These are phyloP conservation scores for Calonectria multiphialidica DNA, from an alignment of 2,329 filamentous ascomycete species.

Conservation along the genomic window DNA sequence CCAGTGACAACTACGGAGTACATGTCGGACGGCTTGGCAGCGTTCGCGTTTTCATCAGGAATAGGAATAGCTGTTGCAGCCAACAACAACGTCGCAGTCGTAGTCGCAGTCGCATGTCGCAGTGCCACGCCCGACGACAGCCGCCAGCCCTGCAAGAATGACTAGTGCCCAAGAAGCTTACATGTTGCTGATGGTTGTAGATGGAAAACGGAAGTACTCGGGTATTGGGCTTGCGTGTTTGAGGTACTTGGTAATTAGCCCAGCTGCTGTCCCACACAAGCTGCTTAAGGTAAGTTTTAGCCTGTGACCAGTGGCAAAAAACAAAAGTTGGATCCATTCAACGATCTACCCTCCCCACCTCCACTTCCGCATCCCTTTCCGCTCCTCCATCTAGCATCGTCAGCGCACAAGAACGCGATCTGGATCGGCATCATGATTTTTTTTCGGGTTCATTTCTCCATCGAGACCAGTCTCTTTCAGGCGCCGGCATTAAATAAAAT, in stretches of 20 bases:
- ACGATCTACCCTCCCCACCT: conserved; percentile 20
- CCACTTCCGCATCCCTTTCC: conserved; percentile 21
- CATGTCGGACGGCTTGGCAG: neutral
- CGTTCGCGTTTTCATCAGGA: neutral
- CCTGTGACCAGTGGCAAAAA: conserved; percentile 27
- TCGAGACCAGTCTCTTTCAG: neutral
- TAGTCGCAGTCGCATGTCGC: neutral
- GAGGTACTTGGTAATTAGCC: conserved; percentile 7
- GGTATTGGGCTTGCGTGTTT: conserved; percentile 5
- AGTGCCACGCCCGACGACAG: neutral
- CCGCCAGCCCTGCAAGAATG: conserved; percentile 4
- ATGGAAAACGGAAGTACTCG: neutral
- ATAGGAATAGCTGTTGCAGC: neutral
- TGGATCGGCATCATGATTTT: conserved; percentile 30
- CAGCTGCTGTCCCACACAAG: conserved; percentile 5
- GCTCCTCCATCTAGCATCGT: conserved; percentile 13
- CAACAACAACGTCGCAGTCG: neutral
- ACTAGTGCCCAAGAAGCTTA: conserved; percentile 1
- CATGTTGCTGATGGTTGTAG: conserved; percentile 4
- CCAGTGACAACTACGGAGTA: neutral
- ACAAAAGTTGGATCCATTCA: conserved; percentile 13
- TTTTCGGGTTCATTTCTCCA: neutral
- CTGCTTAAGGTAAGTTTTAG: conserved; percentile 14
- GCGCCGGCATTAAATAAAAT: neutral
- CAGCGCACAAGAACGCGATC: conserved; percentile 20